Percentiles rank a stretch among this genome's conserved stretches.
Evolutionary conservation across 306 rosid genomes (phyloP).

Genomic region (Herpetospermum pedunculosum): DNA sequence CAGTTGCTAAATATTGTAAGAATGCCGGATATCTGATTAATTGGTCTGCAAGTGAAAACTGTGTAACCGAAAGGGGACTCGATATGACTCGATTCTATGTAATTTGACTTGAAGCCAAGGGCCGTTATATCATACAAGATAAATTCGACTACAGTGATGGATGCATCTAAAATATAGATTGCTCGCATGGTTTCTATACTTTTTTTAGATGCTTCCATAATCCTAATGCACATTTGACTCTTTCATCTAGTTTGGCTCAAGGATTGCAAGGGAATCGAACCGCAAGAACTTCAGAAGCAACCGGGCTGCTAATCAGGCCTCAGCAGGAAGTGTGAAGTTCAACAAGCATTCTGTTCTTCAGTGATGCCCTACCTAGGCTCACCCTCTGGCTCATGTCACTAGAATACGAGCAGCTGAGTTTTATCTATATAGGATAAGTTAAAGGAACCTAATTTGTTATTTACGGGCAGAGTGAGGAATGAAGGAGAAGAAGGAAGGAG

Average conservation of each 20-base stretch:
- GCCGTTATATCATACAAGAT: not conserved
- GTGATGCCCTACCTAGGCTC: not conserved
- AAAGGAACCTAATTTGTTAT: not conserved
- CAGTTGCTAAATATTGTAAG: not conserved
- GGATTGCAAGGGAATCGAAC: constrained; percentile 91
- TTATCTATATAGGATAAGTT: not conserved
- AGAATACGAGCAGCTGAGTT: not conserved
- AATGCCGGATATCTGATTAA: not conserved
- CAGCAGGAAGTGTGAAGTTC: constrained; percentile 82
- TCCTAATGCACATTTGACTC: not conserved
- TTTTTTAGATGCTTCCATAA: not conserved
- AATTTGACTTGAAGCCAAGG: not conserved
- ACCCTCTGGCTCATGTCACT: not conserved
- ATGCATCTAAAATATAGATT: not conserved
- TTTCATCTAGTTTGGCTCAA: constrained; percentile 74
- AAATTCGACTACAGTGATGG: not conserved
- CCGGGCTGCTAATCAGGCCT: constrained; percentile 91
- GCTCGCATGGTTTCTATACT: not conserved
- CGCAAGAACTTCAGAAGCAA: constrained; percentile 83
- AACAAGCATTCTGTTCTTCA: constrained; percentile 9
- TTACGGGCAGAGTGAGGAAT: too few relatives aligned
- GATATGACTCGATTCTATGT: not conserved
- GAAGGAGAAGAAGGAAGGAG: too few relatives aligned
- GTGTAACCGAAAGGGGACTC: not conserved
- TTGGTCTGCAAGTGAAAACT: not conserved